Percentiles rank a stretch among this genome's conserved stretches.
These are phyloP conservation scores for Rhodotorula sp. DNA, from an alignment of 1,284 basidiomycete genomes.

Conservation along the genomic window DNA sequence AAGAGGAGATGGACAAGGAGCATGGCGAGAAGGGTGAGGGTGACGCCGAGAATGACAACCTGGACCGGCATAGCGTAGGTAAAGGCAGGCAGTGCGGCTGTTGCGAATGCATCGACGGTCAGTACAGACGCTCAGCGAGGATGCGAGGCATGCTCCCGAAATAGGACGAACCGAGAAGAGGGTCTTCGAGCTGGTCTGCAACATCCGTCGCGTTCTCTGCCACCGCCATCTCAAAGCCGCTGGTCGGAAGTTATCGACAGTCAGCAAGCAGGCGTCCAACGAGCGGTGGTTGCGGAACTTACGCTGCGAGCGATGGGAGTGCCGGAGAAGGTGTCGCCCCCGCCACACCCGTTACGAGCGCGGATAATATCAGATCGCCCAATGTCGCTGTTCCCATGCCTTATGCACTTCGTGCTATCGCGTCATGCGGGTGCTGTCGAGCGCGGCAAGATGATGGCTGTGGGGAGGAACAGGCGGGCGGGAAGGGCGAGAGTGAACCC, in stretches of 20 bases:
- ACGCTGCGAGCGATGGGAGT: slow-evolving; percentile 2
- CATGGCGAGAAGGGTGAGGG: slow-evolving; percentile 80
- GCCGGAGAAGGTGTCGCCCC: background rate
- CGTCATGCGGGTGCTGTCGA: no score
- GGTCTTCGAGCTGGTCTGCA: slow-evolving; percentile 6
- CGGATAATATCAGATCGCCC: no score
- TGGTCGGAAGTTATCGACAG: background rate
- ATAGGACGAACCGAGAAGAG: slow-evolving; percentile 17
- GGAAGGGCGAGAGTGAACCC: no score
- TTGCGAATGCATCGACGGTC: no score
- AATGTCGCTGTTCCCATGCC: no score
- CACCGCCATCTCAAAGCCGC: slow-evolving; percentile 7
- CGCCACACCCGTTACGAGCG: background rate
- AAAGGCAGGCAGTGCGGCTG: slow-evolving; percentile 46
- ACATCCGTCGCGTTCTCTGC: background rate
- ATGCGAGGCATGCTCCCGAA: background rate
- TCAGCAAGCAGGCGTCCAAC: no score
- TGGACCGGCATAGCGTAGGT: slow-evolving; percentile 87
- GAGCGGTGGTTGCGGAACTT: slow-evolving; percentile 1
- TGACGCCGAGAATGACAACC: slow-evolving; percentile 80
- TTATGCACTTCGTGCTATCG: no score
- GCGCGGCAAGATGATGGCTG: no score
- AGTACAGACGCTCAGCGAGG: slow-evolving; percentile 37
- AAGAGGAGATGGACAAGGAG: slow-evolving; percentile 89
- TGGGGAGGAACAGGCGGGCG: no score